Evolutionary conservation across 2,329 filamentous ascomycete species (phyloP), one percentile per base, ranked within the genome.

Genomic region (Exophiala calicioides): DNA sequence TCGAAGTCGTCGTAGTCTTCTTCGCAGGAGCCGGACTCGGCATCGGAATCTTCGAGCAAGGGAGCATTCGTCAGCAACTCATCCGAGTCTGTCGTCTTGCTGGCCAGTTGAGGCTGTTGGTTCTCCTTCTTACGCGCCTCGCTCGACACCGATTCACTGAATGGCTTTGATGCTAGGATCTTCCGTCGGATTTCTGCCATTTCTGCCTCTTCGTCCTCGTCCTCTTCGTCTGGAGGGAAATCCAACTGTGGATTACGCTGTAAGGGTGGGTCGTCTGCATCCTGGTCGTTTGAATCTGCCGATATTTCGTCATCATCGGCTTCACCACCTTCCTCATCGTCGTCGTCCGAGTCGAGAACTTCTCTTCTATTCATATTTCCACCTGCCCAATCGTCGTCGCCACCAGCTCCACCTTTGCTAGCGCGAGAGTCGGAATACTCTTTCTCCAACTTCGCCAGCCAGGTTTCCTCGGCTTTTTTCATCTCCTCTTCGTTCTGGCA

Each of bases 171-270:
- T 5, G 85, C 86, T 2, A 98, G 78, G n/a, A 97, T 89, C 59
- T 88, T 88, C 44, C 86, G 82, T 37, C 93, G 81, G 41, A 98
- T 84, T 62, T 95, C 90, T 26, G 88, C 90, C 90, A 97, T 97
- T 63, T 90, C 84, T 41, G 87, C 86, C 59, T 94, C 89, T 47
- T 95, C 85, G 46, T 87, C 88, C 23, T 80, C 82, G 58, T 88
- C 85, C 44, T 90, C 86, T 7, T 89, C 89, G 34, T 95, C 79
- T 43, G 81, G 84, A 60, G 85, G 90, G 0, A 83, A 84, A 58
- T 93, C 87, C 57, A 68, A 73, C 24, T 76, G 67, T 4, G 56
- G 46, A 16, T 78, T 69, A 19, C 74, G 68, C 12, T 74, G 72
- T 6, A 76, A 70, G 13, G 71, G 70, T 3, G 72, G 70, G 16